phyloP scores from a whole-genome alignment of 768 basidiomycete genomes.

The Holtermannia corniformis region DNA sequence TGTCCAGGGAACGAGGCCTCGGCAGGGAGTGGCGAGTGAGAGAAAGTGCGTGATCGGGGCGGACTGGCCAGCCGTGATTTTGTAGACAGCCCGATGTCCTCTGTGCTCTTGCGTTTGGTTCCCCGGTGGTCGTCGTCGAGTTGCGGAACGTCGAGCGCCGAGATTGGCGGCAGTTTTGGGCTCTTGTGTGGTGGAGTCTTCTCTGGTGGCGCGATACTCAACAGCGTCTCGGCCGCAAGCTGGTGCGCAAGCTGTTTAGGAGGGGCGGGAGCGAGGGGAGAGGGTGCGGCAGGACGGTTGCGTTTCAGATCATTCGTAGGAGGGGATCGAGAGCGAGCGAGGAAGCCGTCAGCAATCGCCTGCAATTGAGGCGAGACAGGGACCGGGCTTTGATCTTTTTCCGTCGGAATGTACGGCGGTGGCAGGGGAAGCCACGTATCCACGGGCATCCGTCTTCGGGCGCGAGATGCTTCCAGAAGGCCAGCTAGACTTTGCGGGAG shows the following conservation, averaged over 20 bases:
- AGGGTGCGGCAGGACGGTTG: too few relatives aligned
- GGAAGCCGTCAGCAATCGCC: neutral
- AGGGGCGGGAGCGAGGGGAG: neutral
- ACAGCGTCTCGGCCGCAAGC: conserved; percentile 38
- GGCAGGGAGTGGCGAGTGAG: too few relatives aligned
- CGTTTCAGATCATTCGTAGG: too few relatives aligned
- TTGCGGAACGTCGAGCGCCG: neutral
- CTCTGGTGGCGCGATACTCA: conserved; percentile 33
- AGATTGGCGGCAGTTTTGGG: neutral
- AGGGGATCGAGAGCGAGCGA: neutral
- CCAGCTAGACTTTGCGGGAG: too few relatives aligned
- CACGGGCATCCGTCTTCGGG: too few relatives aligned
- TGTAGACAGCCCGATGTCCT: too few relatives aligned
- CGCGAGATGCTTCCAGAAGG: too few relatives aligned
- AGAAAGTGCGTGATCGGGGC: too few relatives aligned
- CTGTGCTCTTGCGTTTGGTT: neutral
- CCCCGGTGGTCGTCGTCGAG: neutral
- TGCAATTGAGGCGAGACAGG: neutral
- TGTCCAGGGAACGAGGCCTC: too few relatives aligned
- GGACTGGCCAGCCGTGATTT: too few relatives aligned
- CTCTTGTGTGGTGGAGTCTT: too few relatives aligned
- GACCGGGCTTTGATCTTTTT: too few relatives aligned
- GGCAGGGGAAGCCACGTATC: neutral
- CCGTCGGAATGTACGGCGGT: neutral
- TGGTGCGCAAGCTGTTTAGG: conserved; percentile 36